These are phyloP conservation scores for Penicillium sp. DNA, from an alignment of 2,329 filamentous ascomycete genomes.

Conservation along the genomic window DNA sequence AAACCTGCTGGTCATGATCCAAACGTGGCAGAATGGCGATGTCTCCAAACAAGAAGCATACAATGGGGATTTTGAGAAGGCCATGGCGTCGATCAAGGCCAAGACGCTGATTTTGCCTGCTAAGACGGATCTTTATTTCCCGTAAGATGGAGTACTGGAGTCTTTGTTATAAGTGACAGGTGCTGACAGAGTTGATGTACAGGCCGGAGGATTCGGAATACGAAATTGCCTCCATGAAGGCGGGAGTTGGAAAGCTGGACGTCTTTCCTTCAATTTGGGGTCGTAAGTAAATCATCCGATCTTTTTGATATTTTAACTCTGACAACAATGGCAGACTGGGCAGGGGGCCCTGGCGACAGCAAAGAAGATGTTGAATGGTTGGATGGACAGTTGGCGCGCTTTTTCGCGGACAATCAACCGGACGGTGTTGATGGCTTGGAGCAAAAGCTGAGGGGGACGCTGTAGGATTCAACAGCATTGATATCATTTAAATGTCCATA, in stretches of 20 bases:
- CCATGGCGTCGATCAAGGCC: constrained; percentile 72
- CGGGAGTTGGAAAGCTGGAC: constrained; percentile 60
- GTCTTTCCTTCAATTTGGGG: constrained; percentile 68
- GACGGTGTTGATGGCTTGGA: constrained; percentile 1
- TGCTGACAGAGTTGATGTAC: constrained; percentile 2
- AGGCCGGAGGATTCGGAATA: constrained; percentile 77
- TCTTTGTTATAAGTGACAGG: neutral
- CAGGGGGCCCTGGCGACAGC: constrained; percentile 72
- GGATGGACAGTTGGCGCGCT: constrained; percentile 62
- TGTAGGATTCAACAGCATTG: too few relatives aligned
- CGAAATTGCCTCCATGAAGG: constrained; percentile 68
- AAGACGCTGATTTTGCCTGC: constrained; percentile 72
- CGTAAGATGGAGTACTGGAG: constrained; percentile 49
- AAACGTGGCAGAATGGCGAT: constrained; percentile 79
- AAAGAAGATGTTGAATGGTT: constrained; percentile 74
- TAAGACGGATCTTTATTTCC: constrained; percentile 80
- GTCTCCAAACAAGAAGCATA: constrained; percentile 71
- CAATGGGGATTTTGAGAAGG: constrained; percentile 66
- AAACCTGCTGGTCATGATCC: constrained; percentile 74
- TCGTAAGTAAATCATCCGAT: constrained; percentile 47
- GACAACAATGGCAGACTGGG: constrained; percentile 53
- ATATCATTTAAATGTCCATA: too few relatives aligned
- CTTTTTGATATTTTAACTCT: neutral
- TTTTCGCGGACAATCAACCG: constrained; percentile 47
- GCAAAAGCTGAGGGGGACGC: constrained; percentile 9